Evolutionary conservation across 495 filamentous ascomycete species (phyloP).

Genomic region (Cetradonia linearis): DNA sequence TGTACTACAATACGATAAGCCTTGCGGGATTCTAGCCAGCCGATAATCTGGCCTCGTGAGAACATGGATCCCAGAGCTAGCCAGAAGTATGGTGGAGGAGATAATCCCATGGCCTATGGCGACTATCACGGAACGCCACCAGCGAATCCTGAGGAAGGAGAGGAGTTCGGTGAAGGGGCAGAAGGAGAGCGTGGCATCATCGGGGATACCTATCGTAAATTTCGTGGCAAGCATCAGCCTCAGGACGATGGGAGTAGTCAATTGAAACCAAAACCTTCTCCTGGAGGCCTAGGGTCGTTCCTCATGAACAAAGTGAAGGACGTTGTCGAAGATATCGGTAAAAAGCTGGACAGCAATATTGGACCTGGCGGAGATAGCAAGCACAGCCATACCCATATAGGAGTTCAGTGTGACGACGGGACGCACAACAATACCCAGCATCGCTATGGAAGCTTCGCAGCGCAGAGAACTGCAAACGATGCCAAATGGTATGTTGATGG

Average conservation of each 20-base stretch:
- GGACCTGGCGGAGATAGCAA: conserved; percentile 27
- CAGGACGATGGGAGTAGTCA: conserved; percentile 19
- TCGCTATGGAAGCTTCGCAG: conserved; percentile 76
- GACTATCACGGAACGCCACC: conserved; percentile 33
- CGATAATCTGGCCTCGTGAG: no score
- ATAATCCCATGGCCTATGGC: conserved; percentile 49
- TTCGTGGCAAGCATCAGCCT: conserved; percentile 38
- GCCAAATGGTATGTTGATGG: conserved; percentile 93
- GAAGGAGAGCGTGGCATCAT: conserved; percentile 42
- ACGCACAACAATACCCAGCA: conserved; percentile 42
- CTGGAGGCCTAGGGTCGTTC: conserved; percentile 36
- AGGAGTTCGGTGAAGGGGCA: conserved; percentile 25
- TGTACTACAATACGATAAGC: neutral
- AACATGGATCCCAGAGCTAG: conserved; percentile 11
- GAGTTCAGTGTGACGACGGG: conserved; percentile 38
- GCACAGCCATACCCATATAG: conserved; percentile 41
- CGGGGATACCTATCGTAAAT: conserved; percentile 44
- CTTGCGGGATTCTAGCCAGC: neutral
- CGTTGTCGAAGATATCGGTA: conserved; percentile 41
- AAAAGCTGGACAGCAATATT: conserved; percentile 41
- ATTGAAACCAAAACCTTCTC: conserved; percentile 9
- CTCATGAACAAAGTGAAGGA: conserved; percentile 49
- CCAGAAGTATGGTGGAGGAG: conserved; percentile 23
- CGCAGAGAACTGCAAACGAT: conserved; percentile 51
- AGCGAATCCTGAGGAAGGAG: conserved; percentile 26